Conservation (phyloP, 306 rosid species). For the Prosopis cineraria region DNA sequence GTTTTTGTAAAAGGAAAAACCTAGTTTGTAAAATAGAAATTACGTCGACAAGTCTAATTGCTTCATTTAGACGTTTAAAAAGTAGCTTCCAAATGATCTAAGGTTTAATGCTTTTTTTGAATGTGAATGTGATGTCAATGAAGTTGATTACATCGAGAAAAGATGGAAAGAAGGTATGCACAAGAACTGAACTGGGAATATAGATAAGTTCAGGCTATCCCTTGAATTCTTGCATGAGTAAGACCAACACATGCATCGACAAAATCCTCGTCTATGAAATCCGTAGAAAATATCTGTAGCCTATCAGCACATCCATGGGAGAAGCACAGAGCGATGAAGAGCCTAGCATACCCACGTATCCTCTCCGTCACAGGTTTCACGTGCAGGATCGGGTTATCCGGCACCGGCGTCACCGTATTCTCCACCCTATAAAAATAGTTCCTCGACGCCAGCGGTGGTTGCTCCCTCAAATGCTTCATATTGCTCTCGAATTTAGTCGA, state of each 20-base stretch:
- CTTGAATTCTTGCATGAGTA: constrained; percentile 73
- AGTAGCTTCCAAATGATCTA: no score
- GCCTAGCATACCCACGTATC: constrained; percentile 67
- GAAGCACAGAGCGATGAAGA: constrained; percentile 70
- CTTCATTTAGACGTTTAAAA: no score
- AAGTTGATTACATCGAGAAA: background rate
- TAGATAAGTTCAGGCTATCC: constrained; percentile 44
- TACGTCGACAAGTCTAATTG: no score
- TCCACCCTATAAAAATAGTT: constrained; percentile 86
- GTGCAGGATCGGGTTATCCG: constrained; percentile 77
- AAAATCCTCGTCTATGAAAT: constrained; percentile 78
- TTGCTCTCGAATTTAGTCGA: constrained; percentile 83
- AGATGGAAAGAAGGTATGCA: background rate
- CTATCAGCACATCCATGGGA: constrained; percentile 51
- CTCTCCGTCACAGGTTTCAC: constrained; percentile 79
- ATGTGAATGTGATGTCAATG: no score
- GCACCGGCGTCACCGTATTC: constrained; percentile 84
- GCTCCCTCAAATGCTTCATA: constrained; percentile 70
- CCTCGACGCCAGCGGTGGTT: constrained; percentile 56
- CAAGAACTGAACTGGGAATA: background rate
- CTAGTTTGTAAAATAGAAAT: no score
- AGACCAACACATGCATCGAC: constrained; percentile 84
- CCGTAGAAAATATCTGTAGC: constrained; percentile 76
- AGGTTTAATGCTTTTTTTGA: no score
- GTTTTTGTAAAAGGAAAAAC: no score